Evolutionary conservation across 148 eudicot species (phyloP).

Genomic region (Nepenthes gracilis): DNA sequence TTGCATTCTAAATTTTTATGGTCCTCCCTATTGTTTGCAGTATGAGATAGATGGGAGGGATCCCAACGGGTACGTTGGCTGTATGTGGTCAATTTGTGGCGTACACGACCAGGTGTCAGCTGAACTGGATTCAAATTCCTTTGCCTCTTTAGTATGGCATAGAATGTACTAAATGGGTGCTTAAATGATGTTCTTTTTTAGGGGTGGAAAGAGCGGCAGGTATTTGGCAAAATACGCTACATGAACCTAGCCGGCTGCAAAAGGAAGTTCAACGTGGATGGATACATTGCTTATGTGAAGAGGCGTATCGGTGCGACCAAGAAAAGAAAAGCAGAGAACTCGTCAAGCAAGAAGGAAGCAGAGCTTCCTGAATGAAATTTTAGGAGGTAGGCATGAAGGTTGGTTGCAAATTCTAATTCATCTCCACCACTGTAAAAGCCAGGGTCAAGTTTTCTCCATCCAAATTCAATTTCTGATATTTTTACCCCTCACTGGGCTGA

Average conservation of each 20-base stretch:
- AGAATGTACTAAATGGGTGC: not conserved
- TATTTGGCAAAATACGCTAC: conserved; percentile 90
- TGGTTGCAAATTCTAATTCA: too few relatives aligned
- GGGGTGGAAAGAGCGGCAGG: conserved; percentile 92
- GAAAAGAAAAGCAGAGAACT: conserved; percentile 68
- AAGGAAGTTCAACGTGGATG: conserved; percentile 87
- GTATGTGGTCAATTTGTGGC: conserved; percentile 99
- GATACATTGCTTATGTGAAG: conserved; percentile 70
- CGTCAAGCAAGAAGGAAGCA: conserved; percentile 23
- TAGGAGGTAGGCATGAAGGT: too few relatives aligned
- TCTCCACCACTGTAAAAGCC: too few relatives aligned
- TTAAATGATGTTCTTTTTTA: conserved; percentile 10
- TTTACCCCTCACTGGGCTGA: too few relatives aligned
- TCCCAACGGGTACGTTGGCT: conserved; percentile 95
- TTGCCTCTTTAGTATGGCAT: not conserved
- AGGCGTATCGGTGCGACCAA: conserved; percentile 61
- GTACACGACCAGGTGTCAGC: conserved; percentile 81
- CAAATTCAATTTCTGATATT: too few relatives aligned
- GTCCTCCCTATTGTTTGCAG: conserved; percentile 21
- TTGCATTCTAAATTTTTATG: not conserved
- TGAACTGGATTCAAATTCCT: not conserved
- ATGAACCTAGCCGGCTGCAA: conserved; percentile 98
- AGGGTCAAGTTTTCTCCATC: too few relatives aligned
- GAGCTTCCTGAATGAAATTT: not conserved
- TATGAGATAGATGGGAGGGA: conserved; percentile 92